A percentile compares a stretch with the other conserved stretches of the same genome.
Conservation (phyloP, 345 rosid species). For the Citrus mangshanensis region DNA sequence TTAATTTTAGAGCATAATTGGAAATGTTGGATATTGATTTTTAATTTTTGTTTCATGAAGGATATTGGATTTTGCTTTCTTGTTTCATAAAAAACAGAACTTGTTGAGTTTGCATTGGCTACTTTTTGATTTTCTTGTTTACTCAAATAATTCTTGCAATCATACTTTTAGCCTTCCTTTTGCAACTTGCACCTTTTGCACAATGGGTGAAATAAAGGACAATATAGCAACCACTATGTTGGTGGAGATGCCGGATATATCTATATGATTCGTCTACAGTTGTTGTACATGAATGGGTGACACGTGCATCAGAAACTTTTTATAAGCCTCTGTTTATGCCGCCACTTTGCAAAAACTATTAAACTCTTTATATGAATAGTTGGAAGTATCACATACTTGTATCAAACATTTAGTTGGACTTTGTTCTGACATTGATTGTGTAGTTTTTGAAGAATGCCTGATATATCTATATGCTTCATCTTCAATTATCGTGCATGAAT, state of each 20-base stretch:
- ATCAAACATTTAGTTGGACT: background rate
- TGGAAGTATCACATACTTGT: background rate
- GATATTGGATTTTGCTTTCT: background rate
- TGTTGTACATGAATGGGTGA: background rate
- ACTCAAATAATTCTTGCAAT: background rate
- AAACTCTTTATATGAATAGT: too few species aligned
- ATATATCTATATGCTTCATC: background rate
- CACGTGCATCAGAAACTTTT: background rate
- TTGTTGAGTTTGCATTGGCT: background rate
- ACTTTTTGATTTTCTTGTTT: background rate
- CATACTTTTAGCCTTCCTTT: background rate
- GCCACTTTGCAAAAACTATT: background rate
- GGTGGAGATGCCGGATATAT: background rate
- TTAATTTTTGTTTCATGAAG: background rate
- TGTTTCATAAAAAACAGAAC: background rate
- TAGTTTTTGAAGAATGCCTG: constrained; percentile 37
- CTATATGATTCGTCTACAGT: background rate
- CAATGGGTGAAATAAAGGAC: background rate
- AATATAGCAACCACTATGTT: background rate
- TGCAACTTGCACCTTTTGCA: background rate
- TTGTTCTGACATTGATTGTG: constrained; percentile 20
- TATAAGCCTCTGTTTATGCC: background rate
- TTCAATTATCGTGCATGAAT: background rate
- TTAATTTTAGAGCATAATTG: background rate
- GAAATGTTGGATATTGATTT: constrained; percentile 3